Evolutionary conservation across 2,329 filamentous ascomycete genomes (phyloP), one percentile per base, ranked within the genome.

Genomic region (Cordyceps javanica): DNA sequence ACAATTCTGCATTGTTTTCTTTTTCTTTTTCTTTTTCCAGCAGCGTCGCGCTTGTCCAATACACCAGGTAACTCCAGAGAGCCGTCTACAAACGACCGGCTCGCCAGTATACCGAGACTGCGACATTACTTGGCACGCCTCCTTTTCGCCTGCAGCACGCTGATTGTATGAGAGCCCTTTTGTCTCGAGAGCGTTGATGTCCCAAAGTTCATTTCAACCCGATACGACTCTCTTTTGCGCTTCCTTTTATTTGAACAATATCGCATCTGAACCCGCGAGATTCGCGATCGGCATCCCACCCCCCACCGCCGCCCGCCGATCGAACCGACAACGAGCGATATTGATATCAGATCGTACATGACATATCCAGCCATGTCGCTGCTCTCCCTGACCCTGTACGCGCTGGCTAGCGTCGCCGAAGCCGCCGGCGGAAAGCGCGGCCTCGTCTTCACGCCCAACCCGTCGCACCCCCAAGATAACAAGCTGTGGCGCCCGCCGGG

Each of bases 361-460:
- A 6, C 49, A 52, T 16, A n/a, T 36, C 16, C 19, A 19, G 21
- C 26, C 26, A 59, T 59, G 57, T 26, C 36, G 14, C 39, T 59
- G 9, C 39, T 55, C 36, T 23, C 45, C 32, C 21, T 62, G 34
- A 19, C 59, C 13, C 48, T 67, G 21, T 39, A 67, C 36, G 59
- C 61, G 28, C 45, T 67, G 26, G 44, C 62, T 7, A 59, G 62
- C 11, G 52, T 67, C 34, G 63, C 65, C n/a, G 63, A 65, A 5
- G 71, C 67, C 48, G 60, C 64, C 21, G 78, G 79, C 6, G 65
- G 76, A 16, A 92, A 92, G 71, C 87, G 90, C 63, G 89, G 89
- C 28, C 85, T 94, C 54, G 81, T 85, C 66, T 89, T 86, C 70
- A 81, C 89, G 19, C 79, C 82, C 7, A 81, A 83, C 59, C 61